phyloP scores from a whole-genome alignment of 805 yeast species.

The Metschnikowia orientalis region DNA sequence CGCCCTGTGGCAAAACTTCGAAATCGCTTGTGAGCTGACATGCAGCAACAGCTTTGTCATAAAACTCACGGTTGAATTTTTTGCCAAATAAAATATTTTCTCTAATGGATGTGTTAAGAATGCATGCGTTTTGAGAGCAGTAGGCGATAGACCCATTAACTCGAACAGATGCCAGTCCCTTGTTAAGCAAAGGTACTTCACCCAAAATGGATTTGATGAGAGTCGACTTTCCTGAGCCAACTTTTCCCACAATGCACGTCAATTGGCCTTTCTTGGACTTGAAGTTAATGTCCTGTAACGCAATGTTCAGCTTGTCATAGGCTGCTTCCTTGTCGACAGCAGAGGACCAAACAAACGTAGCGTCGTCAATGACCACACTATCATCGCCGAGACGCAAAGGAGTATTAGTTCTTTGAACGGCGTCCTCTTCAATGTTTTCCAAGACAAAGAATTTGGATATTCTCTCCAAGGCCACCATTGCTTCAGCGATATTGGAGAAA shows the following conservation, averaged over 20 bases:
- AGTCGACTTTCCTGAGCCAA: constrained; percentile 66
- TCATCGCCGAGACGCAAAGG: constrained; percentile 19
- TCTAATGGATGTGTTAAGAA: constrained; percentile 46
- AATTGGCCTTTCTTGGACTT: constrained; percentile 49
- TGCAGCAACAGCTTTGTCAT: constrained; percentile 41
- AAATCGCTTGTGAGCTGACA: constrained; percentile 49
- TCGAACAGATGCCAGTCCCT: constrained; percentile 9
- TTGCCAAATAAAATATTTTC: constrained; percentile 52
- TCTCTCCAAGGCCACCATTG: constrained; percentile 31
- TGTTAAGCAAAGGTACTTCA: constrained; percentile 29
- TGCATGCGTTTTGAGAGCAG: constrained; percentile 58
- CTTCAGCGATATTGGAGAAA: constrained; percentile 26
- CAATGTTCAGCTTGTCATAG: constrained; percentile 40
- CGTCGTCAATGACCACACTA: constrained; percentile 42
- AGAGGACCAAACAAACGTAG: constrained; percentile 51
- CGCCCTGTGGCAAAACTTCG: constrained; percentile 48
- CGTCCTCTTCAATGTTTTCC: constrained; percentile 31
- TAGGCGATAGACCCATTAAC: constrained; percentile 49
- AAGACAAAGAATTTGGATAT: constrained; percentile 28
- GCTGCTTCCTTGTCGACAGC: constrained; percentile 16
- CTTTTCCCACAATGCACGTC: constrained; percentile 61
- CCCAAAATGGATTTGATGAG: constrained; percentile 53
- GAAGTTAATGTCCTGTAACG: constrained; percentile 47
- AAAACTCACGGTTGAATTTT: constrained; percentile 38
- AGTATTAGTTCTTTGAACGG: constrained; percentile 18